Percentiles rank a stretch among this genome's conserved stretches.
Conservation (phyloP, 164 flowering plant genomes). For the Magnolia officinalis region DNA sequence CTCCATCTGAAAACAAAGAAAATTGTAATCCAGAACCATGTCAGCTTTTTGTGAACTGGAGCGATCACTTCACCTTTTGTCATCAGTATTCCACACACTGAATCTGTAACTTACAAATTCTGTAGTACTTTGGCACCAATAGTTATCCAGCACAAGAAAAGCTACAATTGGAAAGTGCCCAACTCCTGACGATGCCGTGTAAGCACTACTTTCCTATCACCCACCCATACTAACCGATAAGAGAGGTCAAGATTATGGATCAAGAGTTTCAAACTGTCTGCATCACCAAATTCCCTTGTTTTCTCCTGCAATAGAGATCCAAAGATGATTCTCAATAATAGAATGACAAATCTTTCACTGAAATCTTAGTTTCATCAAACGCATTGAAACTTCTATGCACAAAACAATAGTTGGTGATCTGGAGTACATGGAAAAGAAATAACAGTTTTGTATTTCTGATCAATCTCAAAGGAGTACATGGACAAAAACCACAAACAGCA, state of each 20-base stretch:
- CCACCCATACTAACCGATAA: slow-evolving; percentile 75
- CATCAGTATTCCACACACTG: neutral
- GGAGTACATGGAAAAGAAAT: too few species aligned
- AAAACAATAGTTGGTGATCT: neutral
- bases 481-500: too few species aligned
- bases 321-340: slow-evolving; percentile 1
- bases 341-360: neutral
- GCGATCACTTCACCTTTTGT: neutral
- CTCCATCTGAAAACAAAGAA: neutral
- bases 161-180: slow-evolving; percentile 63
- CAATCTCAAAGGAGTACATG: too few species aligned
- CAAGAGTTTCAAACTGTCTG: slow-evolving; percentile 49
- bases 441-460: too few species aligned
- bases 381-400: neutral
- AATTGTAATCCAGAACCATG: neutral
- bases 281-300: slow-evolving; percentile 26
- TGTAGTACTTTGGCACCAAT: neutral
- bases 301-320: slow-evolving; percentile 42
- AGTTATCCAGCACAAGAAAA: neutral
- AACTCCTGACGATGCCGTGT: slow-evolving; percentile 58
- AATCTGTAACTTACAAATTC: neutral
- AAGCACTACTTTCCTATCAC: slow-evolving; percentile 55
- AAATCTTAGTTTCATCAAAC: neutral
- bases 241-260: slow-evolving; percentile 81
- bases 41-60: neutral